Evolutionary conservation across 2,329 filamentous ascomycete genomes (phyloP).

Genomic region (Didymella glomerata): DNA sequence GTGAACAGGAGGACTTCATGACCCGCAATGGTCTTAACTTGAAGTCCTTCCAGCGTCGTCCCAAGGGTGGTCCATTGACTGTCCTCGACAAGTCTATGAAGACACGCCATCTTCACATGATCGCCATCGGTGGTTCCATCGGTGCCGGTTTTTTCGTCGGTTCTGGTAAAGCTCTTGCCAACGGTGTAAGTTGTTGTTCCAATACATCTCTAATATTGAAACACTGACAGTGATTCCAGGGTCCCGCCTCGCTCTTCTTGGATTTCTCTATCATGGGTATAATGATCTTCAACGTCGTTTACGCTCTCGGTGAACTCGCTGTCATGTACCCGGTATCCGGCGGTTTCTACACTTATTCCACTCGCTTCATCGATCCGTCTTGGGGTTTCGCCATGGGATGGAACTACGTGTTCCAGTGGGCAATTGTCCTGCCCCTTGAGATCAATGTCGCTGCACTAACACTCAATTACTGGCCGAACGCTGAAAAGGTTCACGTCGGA

Average conservation of each 20-base stretch:
- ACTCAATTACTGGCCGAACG: constrained; percentile 58
- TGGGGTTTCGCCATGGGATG: constrained; percentile 53
- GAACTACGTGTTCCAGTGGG: constrained; percentile 52
- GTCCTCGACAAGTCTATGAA: constrained; percentile 59
- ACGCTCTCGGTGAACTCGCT: constrained; percentile 62
- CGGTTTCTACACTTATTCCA: constrained; percentile 61
- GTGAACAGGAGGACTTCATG: constrained; percentile 44
- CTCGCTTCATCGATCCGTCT: constrained; percentile 58
- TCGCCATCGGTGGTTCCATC: constrained; percentile 78
- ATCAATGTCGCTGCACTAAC: constrained; percentile 50
- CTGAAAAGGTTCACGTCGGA: constrained; percentile 52
- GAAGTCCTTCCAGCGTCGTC: constrained; percentile 47
- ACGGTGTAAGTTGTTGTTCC: constrained; percentile 49
- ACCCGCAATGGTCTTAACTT: constrained; percentile 50
- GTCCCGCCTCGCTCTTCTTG: constrained; percentile 46
- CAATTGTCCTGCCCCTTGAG: constrained; percentile 51
- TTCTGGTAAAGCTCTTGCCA: constrained; percentile 60
- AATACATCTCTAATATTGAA: too few species aligned
- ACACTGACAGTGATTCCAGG: constrained; percentile 49
- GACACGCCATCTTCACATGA: constrained; percentile 61
- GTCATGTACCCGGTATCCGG: constrained; percentile 66
- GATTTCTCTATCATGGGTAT: constrained; percentile 53
- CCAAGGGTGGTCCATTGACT: constrained; percentile 30
- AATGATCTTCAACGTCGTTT: constrained; percentile 58
- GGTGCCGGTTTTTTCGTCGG: constrained; percentile 81